These are phyloP conservation scores for Coix lacrymajobi DNA, from an alignment of 176 grass and related monocot species.

Conservation along the genomic window DNA sequence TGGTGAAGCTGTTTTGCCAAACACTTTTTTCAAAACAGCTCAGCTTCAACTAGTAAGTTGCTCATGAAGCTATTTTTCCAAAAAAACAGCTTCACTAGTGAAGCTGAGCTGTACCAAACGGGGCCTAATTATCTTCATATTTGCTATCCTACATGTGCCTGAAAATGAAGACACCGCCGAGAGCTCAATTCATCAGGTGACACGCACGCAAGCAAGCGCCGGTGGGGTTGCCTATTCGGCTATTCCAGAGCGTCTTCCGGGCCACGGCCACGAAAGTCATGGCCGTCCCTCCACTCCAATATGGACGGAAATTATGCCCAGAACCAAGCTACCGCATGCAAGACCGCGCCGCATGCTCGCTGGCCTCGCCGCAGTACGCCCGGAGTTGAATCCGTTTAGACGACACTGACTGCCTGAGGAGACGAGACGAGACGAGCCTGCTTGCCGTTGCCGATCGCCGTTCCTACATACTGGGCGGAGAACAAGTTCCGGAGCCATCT, in stretches of 20 bases:
- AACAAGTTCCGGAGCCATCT: background rate
- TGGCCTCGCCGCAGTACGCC: background rate
- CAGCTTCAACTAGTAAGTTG: too few species aligned
- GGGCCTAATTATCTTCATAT: too few species aligned
- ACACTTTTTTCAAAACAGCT: too few species aligned
- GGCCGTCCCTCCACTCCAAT: constrained; percentile 31
- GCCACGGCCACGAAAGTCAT: constrained; percentile 6
- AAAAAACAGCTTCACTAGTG: too few species aligned
- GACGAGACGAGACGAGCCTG: background rate
- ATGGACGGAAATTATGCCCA: background rate
- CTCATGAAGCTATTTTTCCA: too few species aligned
- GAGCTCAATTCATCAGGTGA: background rate
- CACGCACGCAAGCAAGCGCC: background rate
- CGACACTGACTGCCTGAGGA: background rate
- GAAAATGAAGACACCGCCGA: too few species aligned
- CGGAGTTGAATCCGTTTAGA: background rate
- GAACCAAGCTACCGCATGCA: background rate
- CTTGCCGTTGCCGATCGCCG: background rate
- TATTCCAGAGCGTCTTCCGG: background rate
- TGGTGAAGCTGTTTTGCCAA: too few species aligned
- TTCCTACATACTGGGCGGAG: background rate
- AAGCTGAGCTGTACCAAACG: too few species aligned
- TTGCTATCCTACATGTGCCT: too few species aligned
- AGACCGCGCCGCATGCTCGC: background rate
- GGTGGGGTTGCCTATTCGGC: background rate